Evolutionary conservation across 192 early-diverging fungal genomes (phyloP).

Genomic region (Blastocladiella britannica): DNA sequence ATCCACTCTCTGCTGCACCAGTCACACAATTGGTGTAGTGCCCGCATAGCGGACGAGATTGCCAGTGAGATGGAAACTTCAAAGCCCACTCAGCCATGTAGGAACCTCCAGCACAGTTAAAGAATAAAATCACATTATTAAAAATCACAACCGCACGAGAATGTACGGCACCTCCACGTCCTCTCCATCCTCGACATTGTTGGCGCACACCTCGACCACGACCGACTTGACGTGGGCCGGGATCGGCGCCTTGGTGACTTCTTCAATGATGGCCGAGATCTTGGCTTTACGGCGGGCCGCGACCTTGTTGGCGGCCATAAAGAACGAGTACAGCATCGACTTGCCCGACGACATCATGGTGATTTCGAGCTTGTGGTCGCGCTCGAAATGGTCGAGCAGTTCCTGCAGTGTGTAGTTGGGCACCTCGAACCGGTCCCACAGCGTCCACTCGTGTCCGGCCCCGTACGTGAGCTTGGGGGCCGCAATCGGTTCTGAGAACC

Average conservation of each 20-base stretch:
- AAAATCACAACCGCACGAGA: background rate
- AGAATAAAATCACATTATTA: too few species aligned
- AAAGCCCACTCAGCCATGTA: too few species aligned
- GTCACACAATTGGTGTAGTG: too few species aligned
- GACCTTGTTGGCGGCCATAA: constrained; percentile 66
- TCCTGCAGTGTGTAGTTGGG: constrained; percentile 72
- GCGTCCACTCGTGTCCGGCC: constrained; percentile 70
- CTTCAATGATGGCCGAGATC: constrained; percentile 58
- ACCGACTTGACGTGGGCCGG: constrained; percentile 65
- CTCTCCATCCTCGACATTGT: constrained; percentile 58
- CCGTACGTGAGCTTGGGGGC: constrained; percentile 73
- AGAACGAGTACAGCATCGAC: constrained; percentile 79
- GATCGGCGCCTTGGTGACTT: constrained; percentile 69
- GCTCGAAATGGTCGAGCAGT: constrained; percentile 66
- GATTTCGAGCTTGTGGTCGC: constrained; percentile 64
- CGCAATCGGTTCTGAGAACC: constrained; percentile 93
- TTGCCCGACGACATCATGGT: constrained; percentile 82
- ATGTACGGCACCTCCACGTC: constrained; percentile 50
- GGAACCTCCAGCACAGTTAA: too few species aligned
- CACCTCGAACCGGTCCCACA: constrained; percentile 93
- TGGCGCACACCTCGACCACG: constrained; percentile 71
- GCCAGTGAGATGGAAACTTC: too few species aligned
- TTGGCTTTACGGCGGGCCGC: constrained; percentile 60
- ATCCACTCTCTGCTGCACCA: too few species aligned
- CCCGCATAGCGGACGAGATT: too few species aligned